Conservation (phyloP, 2,329 filamentous ascomycete species). For the Coniosporium tulheliwenetii region DNA sequence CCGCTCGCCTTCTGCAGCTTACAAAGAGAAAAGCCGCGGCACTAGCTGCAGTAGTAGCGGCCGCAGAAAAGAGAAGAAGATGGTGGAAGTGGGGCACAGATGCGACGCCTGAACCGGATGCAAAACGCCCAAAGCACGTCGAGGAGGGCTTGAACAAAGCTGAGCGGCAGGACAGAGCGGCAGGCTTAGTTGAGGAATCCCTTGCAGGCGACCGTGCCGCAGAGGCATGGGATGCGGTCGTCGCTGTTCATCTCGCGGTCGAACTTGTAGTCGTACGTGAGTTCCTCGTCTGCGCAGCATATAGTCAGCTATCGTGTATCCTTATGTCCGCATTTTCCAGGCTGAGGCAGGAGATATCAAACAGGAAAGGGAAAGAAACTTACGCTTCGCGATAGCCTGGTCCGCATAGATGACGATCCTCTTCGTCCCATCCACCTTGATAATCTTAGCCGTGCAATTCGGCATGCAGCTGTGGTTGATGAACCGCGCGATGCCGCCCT, state of each 20-base stretch:
- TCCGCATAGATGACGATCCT: conserved; percentile 97
- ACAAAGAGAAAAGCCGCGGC: no score
- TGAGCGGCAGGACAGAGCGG: neutral
- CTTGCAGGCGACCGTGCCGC: conserved; percentile 91
- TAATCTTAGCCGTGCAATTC: conserved; percentile 98
- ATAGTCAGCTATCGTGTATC: no score
- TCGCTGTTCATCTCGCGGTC: conserved; percentile 90
- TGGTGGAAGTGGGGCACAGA: neutral
- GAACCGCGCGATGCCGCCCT: conserved; percentile 92
- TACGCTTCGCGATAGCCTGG: conserved; percentile 88
- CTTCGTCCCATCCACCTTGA: conserved; percentile 95
- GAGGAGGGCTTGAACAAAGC: neutral
- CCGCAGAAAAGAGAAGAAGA: neutral
- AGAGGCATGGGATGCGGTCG: conserved; percentile 93
- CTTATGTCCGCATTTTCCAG: neutral
- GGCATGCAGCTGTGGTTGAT: conserved; percentile 98
- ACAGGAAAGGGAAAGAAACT: conserved; percentile 24
- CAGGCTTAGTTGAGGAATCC: conserved; percentile 79
- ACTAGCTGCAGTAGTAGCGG: neutral
- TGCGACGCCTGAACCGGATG: neutral
- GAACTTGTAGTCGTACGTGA: conserved; percentile 99
- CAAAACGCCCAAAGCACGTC: neutral
- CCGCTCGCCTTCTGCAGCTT: no score
- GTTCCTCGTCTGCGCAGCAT: conserved; percentile 64
- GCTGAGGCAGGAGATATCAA: conserved; percentile 1